These are phyloP conservation scores for Neoboletus subvelutipes DNA, from an alignment of 768 basidiomycete genomes.

Conservation along the genomic window DNA sequence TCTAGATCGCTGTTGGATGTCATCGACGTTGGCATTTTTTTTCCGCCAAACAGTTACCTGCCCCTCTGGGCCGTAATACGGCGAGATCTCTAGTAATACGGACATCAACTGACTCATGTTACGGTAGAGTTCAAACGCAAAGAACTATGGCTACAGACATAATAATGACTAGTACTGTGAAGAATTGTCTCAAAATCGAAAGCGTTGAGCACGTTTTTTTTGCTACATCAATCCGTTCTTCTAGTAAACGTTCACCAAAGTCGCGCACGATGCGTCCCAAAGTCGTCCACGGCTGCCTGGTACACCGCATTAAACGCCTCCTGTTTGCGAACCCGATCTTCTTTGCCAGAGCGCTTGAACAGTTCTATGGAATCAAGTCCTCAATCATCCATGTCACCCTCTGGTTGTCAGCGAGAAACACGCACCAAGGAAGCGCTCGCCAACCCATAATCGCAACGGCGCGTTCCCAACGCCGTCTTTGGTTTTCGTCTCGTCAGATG, in stretches of 20 bases:
- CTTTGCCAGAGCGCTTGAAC: conserved; percentile 56
- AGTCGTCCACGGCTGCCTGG: conserved; percentile 24
- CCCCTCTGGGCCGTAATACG: not conserved
- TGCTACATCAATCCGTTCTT: not conserved
- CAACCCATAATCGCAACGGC: conserved; percentile 68
- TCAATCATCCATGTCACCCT: not conserved
- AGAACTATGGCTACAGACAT: conserved; percentile 11
- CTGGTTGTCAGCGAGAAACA: not conserved
- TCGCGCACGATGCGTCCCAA: conserved; percentile 13
- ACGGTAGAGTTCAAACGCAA: not conserved
- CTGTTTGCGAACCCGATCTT: conserved; percentile 47
- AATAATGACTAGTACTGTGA: not conserved
- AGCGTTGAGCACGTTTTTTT: not conserved
- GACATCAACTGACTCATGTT: not conserved
- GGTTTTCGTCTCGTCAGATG: conserved; percentile 5
- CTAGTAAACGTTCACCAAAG: conserved; percentile 15
- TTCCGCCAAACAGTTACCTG: not conserved
- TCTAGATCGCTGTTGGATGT: not conserved
- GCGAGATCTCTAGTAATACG: not conserved
- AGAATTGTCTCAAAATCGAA: not conserved
- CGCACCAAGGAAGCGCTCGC: conserved; percentile 64
- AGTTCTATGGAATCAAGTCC: conserved; percentile 42
- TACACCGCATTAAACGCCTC: conserved; percentile 40
- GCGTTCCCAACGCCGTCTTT: conserved; percentile 55
- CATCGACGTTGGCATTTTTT: not conserved